Evolutionary conservation across 805 yeast species (phyloP), one percentile per base, ranked within the genome.

Genomic region (Groenewaldozyma salmanticensis): DNA sequence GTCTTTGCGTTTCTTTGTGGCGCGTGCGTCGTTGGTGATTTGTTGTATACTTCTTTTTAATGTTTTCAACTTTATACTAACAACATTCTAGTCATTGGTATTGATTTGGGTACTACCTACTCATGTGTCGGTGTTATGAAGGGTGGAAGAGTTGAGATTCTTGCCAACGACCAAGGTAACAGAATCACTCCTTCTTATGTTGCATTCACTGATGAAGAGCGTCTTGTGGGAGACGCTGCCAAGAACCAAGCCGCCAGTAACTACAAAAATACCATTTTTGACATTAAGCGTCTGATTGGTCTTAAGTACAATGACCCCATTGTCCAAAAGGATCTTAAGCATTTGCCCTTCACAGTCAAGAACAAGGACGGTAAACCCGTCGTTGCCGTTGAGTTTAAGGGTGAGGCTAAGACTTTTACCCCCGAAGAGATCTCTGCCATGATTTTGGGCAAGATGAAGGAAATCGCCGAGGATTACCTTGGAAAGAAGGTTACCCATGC

Each of bases 81-180:
- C 42, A 38, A 24, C 17, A 31, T 35, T 38, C 59, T 60, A 44
- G 90, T 82, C 37, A 83, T 84, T 52, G 94, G 97, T 68, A 90
- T 90, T 60, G 97, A 90, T 72, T 75, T 90, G 68, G 98, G 98
- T 64, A 88, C 96, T 47, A 88, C 96, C 2, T 88, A 88, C 69
- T 87, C 96, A 1, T 88, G 96, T 78, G 96, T 88, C 43, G 96
- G 95, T 53, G 86, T 76, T 37, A 76, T 77, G 81, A 75, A 74
- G 57, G 76, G 79, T 53, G 94, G 88, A 57, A 74, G 87, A 58
- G 95, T 90, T 39, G 96, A 87, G 61, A 87, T 87, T 54, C 71
- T 87, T 50, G 95, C 96, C 50, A 87, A 87, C 60, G 96, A 87
- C 66, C 96, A 87, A 70, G 96, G 96, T 71, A 85, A 86, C 70